These are phyloP conservation scores for Cichorium intybus DNA, from an alignment of 140 eudicot genomes.

Conservation along the genomic window DNA sequence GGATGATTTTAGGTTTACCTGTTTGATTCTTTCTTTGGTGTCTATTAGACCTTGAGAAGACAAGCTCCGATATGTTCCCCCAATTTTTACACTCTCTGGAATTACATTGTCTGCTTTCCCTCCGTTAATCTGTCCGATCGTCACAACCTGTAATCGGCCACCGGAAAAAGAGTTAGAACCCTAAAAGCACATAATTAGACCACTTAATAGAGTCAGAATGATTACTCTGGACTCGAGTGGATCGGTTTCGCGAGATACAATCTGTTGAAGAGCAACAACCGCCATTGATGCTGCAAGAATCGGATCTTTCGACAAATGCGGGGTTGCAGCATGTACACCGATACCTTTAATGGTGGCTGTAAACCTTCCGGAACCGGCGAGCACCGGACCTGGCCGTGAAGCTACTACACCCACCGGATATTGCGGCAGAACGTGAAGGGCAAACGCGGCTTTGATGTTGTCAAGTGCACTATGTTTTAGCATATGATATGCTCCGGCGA, in stretches of 20 bases:
- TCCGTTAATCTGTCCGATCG: conserved; percentile 45
- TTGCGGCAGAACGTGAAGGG: conserved; percentile 60
- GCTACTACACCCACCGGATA: conserved; percentile 49
- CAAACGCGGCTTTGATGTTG: conserved; percentile 66
- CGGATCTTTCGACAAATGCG: conserved; percentile 48
- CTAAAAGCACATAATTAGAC: background rate
- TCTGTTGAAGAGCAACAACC: conserved; percentile 58
- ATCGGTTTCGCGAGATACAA: conserved; percentile 64
- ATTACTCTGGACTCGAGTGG: conserved; percentile 68
- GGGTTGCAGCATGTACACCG: conserved; percentile 54
- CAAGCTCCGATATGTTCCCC: conserved; percentile 58
- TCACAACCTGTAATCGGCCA: conserved; percentile 41
- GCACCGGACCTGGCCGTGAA: conserved; percentile 55
- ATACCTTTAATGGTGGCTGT: conserved; percentile 40
- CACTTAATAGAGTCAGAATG: background rate
- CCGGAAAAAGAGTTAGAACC: background rate
- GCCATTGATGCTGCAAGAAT: conserved; percentile 54
- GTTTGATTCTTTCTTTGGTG: conserved; percentile 49
- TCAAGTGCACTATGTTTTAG: conserved; percentile 68
- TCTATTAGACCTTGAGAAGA: conserved; percentile 48
- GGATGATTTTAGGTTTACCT: conserved; percentile 30
- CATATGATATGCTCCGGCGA: conserved; percentile 78
- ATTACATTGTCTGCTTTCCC: conserved; percentile 45
- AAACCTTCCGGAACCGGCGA: conserved; percentile 64
- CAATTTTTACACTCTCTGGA: conserved; percentile 50